Evolutionary conservation across 768 basidiomycete species (phyloP), one percentile per base, ranked within the genome.

Genomic region (Xanthoconium purpureum): DNA sequence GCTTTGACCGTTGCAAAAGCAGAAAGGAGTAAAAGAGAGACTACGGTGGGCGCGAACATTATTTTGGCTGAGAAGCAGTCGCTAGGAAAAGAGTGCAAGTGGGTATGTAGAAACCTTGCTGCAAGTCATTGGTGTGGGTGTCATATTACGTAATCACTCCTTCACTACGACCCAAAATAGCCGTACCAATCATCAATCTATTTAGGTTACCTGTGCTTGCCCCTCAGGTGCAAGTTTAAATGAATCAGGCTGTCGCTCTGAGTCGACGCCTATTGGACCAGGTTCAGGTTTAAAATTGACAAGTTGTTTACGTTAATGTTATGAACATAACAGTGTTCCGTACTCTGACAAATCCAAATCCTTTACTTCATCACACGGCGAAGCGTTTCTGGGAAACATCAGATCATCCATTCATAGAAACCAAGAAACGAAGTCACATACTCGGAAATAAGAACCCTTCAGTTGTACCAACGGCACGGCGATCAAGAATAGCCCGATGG

Each of bases 21-120:
- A 51, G 72, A 73, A 54, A 78, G 65, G 44, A 76, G 66, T 33
- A 80, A 80, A 82, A 83, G 81, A 83, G 78, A 73, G 80, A 69
- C 79, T 74, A 77, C 58, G 66, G 79, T 80, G 61, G 67, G 74
- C 40, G 57, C 51, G 56, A 76, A 62, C 78, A 78, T 80, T 57
- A 45, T 47, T 47, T 47, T 35, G 56, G 5, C 50, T 13, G 15
- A 36, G 42, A 51, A 52, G 45, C 15, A 11, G 29, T 32, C 40
- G 9, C 5, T 18, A 24, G 40, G n/a, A 42, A 42, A 8, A 9
- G 18, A 20, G n/a, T 20, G 9, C n/a, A 42, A 37, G 36, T 15
- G 11, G 36, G 36, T 33, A 33, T 6, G 32, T n/a, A n/a, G n/a
- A n/a, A n/a, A 33, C 32, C 32, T 11, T 6, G 32, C n/a, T 33